Evolutionary conservation across 495 filamentous ascomycete genomes (phyloP), one percentile per base, ranked within the genome.

Genomic region (Aspergillus campestris): DNA sequence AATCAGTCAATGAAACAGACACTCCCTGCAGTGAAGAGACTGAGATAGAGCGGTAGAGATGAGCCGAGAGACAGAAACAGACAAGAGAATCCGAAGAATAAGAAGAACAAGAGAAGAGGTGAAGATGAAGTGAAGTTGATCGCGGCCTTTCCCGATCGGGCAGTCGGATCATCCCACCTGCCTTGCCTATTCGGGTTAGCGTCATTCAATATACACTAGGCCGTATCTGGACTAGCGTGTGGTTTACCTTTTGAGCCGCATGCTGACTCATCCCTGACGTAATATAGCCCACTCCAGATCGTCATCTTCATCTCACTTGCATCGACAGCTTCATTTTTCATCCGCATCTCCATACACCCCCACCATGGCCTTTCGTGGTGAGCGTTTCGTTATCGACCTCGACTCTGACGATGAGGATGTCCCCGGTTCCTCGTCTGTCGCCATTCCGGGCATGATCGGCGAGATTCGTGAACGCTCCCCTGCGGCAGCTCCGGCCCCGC

Each of bases 391-490:
- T n/a, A 57, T 81, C 7, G 66, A 77, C 48, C 50, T 81, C 12
- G 67, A 66, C 12, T 76, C 71, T 28, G 62, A 73, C 36, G 62
- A 67, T 7, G 39, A 49, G 10, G 54, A 52, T 39, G 32, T 50
- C 29, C 52, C 54, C 24, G 49, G 29, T 15, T 8, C 53, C 31
- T 51, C 42, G 41, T 40, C 38, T 52, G 38, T 58, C 57, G 38
- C 62, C 53, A 29, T 66, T 55, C 50, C 67, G 31, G 64, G 57
- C 28, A 75, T 89, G 35, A 72, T 98, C 36, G 70, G 73, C 18
- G 90, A 96, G 49, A 82, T 98, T 63, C 66, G 78, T 51, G 92
- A 97, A 66, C 80, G 86, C 32, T 65, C 56, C 30, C 64, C 81
- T 9, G 59, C 74, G 28, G 56, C 67, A 18, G 64, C 71, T 33